Evolutionary conservation across 495 filamentous ascomycete species (phyloP).

Genomic region (Polyplosphaeria fusca): DNA sequence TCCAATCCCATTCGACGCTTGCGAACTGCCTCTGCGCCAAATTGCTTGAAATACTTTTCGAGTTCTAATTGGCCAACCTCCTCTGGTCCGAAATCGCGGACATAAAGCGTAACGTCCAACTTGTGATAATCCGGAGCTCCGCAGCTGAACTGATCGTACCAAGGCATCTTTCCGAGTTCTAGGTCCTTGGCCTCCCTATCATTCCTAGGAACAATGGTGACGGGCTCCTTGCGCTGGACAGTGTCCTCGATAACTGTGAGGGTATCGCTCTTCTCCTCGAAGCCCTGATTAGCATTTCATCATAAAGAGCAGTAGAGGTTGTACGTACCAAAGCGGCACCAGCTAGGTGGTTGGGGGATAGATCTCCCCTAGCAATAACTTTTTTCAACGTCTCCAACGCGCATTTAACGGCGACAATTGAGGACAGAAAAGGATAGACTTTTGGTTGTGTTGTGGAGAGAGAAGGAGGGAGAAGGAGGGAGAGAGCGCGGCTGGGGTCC

Average conservation of each 20-base stretch:
- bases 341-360: too few species aligned
- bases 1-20: constrained; percentile 65
- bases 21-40: constrained; percentile 77
- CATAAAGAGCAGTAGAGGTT: too few species aligned
- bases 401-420: too few species aligned
- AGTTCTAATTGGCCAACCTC: constrained; percentile 83
- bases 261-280: constrained; percentile 61
- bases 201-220: constrained; percentile 48
- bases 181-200: constrained; percentile 42
- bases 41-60: constrained; percentile 80
- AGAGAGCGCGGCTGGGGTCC: too few species aligned
- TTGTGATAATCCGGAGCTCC: constrained; percentile 16
- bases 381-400: too few species aligned
- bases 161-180: constrained; percentile 36
- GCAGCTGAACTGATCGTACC: constrained; percentile 58
- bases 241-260: constrained; percentile 66
- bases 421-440: too few species aligned
- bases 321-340: too few species aligned
- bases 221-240: constrained; percentile 70
- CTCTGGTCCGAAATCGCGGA: constrained; percentile 83
- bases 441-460: too few species aligned
- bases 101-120: constrained; percentile 57
- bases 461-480: too few species aligned
- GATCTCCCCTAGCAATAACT: too few species aligned
- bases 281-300: too few species aligned